Conservation (phyloP, 257 asterid genomes). For the Nicotiana noctiflora region DNA sequence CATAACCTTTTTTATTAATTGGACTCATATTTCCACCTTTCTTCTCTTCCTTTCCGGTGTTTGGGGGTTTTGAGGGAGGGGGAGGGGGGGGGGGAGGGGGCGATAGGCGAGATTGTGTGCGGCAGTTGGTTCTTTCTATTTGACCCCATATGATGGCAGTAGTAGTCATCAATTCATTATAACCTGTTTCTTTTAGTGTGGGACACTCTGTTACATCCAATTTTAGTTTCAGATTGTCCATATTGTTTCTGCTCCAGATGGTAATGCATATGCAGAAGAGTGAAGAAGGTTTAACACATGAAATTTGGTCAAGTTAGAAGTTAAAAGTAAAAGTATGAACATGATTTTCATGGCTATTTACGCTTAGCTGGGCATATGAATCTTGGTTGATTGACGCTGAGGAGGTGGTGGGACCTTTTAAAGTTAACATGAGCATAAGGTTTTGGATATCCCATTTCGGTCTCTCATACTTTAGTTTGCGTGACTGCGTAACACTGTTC, state of each 20-base stretch:
- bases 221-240: neutral
- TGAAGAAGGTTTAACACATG: neutral
- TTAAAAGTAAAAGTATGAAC: neutral
- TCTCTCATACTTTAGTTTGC: neutral
- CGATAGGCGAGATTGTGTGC: neutral
- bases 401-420: neutral
- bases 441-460: neutral
- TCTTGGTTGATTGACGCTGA: neutral
- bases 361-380: neutral
- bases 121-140: neutral
- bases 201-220: neutral
- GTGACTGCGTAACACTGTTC: neutral
- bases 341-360: neutral
- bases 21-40: neutral
- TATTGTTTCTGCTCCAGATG: constrained; percentile 1
- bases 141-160: neutral
- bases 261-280: neutral
- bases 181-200: neutral
- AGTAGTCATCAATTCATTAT: neutral
- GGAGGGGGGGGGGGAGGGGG: too few species aligned
- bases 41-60: neutral
- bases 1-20: neutral
- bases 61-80: too few species aligned
- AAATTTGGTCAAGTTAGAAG: neutral
- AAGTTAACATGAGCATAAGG: neutral